Conservation (phyloP, 305 asterid genomes). For the Fraxinus xanthoxyloides region DNA sequence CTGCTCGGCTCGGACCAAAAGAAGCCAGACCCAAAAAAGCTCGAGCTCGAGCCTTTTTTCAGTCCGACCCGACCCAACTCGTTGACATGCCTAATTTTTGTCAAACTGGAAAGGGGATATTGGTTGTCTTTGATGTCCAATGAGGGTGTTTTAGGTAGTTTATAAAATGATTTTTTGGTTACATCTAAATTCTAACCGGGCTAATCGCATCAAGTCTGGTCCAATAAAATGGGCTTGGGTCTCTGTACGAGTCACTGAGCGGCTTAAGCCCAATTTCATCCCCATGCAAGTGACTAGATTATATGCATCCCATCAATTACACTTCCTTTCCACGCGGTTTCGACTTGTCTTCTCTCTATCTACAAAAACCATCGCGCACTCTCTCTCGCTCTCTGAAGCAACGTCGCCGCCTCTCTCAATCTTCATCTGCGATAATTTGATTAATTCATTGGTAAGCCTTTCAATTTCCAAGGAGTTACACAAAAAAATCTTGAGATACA, state of each 20-base stretch:
- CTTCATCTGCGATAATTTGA: constrained; percentile 18
- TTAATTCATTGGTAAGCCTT: constrained; percentile 29
- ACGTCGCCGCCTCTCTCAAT: constrained; percentile 32
- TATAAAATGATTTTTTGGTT: no score
- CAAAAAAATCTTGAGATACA: constrained; percentile 4
- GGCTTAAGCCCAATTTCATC: background rate
- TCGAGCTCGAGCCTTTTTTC: no score
- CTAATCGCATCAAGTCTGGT: background rate
- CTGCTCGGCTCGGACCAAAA: no score
- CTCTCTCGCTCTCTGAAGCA: constrained; percentile 34
- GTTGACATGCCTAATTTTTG: no score
- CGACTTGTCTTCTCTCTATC: constrained; percentile 19
- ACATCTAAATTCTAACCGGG: background rate
- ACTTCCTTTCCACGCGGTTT: constrained; percentile 43
- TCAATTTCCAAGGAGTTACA: constrained; percentile 18
- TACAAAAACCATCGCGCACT: constrained; percentile 18
- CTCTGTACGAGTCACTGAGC: background rate
- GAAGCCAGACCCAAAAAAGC: no score
- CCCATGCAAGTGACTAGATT: no score
- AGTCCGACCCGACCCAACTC: no score
- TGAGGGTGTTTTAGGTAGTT: background rate
- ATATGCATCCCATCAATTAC: background rate
- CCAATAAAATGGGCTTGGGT: no score
- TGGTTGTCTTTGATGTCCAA: background rate
- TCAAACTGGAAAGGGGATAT: no score